Conservation (phyloP, 2,329 filamentous ascomycete species). For the Fragosphaeria purpurea region DNA sequence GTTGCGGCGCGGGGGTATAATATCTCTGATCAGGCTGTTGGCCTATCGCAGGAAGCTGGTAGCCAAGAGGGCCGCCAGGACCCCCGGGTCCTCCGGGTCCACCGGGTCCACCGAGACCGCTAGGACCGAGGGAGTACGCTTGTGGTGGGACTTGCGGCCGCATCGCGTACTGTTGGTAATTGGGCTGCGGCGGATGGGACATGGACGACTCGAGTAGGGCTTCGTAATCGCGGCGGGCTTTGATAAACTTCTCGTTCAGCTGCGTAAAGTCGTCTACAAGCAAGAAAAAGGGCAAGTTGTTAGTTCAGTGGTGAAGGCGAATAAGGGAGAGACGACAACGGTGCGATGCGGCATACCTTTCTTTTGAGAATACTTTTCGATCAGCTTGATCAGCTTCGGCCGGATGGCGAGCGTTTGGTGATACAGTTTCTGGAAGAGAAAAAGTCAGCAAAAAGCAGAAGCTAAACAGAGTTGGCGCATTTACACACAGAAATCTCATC, state of each 20-base stretch:
- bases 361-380: slow-evolving; percentile 98
- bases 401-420: slow-evolving; percentile 90
- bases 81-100: slow-evolving; percentile 11
- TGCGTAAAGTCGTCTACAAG: slow-evolving; percentile 87
- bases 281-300: slow-evolving; percentile 4
- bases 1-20: slow-evolving; percentile 50
- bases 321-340: too few relatives aligned
- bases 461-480: background rate
- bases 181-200: slow-evolving; percentile 77
- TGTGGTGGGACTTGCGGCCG: slow-evolving; percentile 37
- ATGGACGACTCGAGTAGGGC: slow-evolving; percentile 92
- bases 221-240: slow-evolving; percentile 93
- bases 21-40: slow-evolving; percentile 51
- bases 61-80: slow-evolving; percentile 19
- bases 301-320: too few relatives aligned
- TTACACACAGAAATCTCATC: slow-evolving; percentile 78
- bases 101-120: slow-evolving; percentile 13
- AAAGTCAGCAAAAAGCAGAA: background rate
- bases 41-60: slow-evolving; percentile 31
- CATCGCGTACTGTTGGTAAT: slow-evolving; percentile 60
- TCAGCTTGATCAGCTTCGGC: slow-evolving; percentile 93
- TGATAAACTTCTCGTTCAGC: slow-evolving; percentile 98
- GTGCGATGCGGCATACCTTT: slow-evolving; percentile 53
- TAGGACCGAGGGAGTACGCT: slow-evolving; percentile 32
- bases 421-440: slow-evolving; percentile 55